These are phyloP conservation scores for Aspergillus cejpii DNA, from an alignment of 2,329 filamentous ascomycete species.

Conservation along the genomic window DNA sequence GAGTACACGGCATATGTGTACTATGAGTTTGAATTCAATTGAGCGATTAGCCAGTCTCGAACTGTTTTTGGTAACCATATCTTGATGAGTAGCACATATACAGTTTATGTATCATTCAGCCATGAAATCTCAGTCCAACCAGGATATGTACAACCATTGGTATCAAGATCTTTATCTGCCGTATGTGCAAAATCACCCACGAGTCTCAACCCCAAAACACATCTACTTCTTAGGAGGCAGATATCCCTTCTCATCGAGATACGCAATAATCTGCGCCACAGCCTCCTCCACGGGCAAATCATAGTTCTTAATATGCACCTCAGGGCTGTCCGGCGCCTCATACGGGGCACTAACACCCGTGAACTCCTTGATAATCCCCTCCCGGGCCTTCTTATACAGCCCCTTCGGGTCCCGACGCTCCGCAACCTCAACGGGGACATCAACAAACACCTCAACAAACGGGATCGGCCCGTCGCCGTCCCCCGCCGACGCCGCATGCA, in stretches of 20 bases:
- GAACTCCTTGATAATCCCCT: slow-evolving; percentile 93
- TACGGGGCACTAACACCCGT: slow-evolving; percentile 94
- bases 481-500: too few species aligned
- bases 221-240: slow-evolving; percentile 39
- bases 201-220: too few species aligned
- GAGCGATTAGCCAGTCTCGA: slow-evolving; percentile 1
- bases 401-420: slow-evolving; percentile 97
- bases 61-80: slow-evolving; percentile 5
- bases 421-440: slow-evolving; percentile 83
- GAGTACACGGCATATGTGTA: slow-evolving; percentile 97
- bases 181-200: not conserved
- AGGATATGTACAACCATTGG: not conserved
- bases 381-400: slow-evolving; percentile 91
- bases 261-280: slow-evolving; percentile 74
- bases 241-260: slow-evolving; percentile 64
- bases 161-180: not conserved
- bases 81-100: slow-evolving; percentile 14
- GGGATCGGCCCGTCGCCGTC: too few species aligned
- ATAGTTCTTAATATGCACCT: slow-evolving; percentile 80
- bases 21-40: slow-evolving; percentile 81
- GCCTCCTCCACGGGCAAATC: slow-evolving; percentile 81
- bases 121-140: not conserved
- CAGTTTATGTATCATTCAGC: not conserved
- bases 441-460: slow-evolving; percentile 91
- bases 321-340: slow-evolving; percentile 76